Evolutionary conservation across 352 stramenopile species (phyloP).

Genomic region (Thraustochytrium sp.): DNA sequence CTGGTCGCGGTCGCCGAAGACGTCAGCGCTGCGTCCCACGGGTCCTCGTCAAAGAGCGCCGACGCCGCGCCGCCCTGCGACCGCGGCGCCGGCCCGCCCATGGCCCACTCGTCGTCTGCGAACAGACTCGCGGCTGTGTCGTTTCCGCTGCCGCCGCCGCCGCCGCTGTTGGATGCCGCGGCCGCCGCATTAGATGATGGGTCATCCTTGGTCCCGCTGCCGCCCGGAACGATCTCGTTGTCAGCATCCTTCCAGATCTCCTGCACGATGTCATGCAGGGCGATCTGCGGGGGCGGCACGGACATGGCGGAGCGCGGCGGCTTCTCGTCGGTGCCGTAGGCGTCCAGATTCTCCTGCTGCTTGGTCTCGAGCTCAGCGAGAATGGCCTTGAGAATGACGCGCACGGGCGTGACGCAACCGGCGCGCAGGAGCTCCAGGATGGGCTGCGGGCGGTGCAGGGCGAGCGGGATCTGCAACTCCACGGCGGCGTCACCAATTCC

Average conservation of each 20-base stretch:
- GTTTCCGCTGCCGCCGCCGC: background rate
- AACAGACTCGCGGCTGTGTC: constrained; percentile 18
- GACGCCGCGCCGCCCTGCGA: background rate
- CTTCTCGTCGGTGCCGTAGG: background rate
- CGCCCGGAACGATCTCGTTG: background rate
- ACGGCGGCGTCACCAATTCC: constrained; percentile 7
- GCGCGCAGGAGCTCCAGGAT: constrained; percentile 11
- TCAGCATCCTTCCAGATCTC: constrained; percentile 7
- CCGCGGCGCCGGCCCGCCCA: background rate
- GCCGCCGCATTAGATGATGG: background rate
- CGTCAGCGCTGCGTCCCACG: background rate
- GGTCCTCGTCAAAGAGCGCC: constrained; percentile 34
- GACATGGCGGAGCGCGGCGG: background rate
- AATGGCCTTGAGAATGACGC: background rate
- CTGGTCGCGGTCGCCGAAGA: background rate
- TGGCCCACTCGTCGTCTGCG: constrained; percentile 21
- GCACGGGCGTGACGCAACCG: constrained; percentile 1
- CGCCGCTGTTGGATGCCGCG: background rate
- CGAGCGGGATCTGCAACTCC: background rate
- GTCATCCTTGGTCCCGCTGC: background rate
- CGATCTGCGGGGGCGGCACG: background rate
- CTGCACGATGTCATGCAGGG: background rate
- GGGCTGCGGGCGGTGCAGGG: background rate
- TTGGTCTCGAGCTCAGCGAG: background rate
- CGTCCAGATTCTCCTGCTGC: background rate